phyloP scores from a whole-genome alignment of 352 stramenopile species.

The Phytopythium aichiense region DNA sequence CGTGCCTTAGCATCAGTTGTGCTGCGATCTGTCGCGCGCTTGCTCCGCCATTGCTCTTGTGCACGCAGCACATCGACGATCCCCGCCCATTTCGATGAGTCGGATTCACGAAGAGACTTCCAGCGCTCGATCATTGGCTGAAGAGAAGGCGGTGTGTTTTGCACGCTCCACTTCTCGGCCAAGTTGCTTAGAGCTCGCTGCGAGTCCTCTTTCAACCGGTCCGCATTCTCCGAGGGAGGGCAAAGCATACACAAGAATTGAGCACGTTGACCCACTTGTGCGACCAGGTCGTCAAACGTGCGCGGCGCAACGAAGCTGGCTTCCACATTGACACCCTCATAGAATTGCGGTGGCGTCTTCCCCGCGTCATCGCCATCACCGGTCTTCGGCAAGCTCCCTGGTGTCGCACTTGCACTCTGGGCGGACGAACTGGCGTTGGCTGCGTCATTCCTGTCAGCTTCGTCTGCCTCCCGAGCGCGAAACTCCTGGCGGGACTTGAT shows the following conservation, averaged over 20 bases:
- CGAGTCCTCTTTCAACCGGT: slow-evolving; percentile 59
- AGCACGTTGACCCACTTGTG: slow-evolving; percentile 63
- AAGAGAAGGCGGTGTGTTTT: slow-evolving; percentile 76
- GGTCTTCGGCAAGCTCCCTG: neutral
- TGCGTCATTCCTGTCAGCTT: slow-evolving; percentile 14
- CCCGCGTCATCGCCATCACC: neutral
- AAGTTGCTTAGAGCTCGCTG: slow-evolving; percentile 76
- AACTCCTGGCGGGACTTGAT: slow-evolving; percentile 83
- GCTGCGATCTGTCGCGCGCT: neutral
- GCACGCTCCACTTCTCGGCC: slow-evolving; percentile 81
- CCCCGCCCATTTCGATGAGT: slow-evolving; percentile 83
- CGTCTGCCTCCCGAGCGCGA: slow-evolving; percentile 49
- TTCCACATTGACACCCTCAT: slow-evolving; percentile 41
- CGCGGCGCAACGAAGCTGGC: slow-evolving; percentile 55
- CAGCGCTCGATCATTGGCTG: slow-evolving; percentile 86
- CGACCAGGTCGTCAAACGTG: slow-evolving; percentile 63
- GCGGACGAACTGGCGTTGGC: no score
- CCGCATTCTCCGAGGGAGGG: slow-evolving; percentile 64
- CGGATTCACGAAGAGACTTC: slow-evolving; percentile 66
- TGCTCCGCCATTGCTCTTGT: slow-evolving; percentile 53
- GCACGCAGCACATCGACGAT: slow-evolving; percentile 81
- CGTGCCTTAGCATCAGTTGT: neutral
- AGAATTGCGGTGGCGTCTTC: slow-evolving; percentile 4
- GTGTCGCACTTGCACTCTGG: neutral
- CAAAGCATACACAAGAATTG: slow-evolving; percentile 75